Conservation (phyloP, 768 basidiomycete species). For the Lyophyllum decastes region DNA sequence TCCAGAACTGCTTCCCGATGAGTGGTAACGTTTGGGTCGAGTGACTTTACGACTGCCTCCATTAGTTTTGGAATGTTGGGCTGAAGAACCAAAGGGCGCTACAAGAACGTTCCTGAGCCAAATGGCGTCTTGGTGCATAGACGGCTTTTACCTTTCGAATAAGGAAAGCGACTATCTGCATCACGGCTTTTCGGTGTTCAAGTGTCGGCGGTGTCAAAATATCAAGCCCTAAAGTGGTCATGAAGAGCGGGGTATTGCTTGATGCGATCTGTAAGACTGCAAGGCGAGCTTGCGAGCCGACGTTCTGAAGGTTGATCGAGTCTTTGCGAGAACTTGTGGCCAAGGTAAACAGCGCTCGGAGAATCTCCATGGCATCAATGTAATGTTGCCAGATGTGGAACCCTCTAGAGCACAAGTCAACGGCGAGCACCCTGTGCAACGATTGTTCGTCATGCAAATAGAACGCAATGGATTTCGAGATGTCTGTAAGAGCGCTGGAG, state of each 20-base stretch:
- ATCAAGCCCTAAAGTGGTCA: conserved; percentile 90
- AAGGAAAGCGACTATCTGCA: conserved; percentile 92
- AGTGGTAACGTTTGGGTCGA: conserved; percentile 84
- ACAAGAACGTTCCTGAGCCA: not conserved
- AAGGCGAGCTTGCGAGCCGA: conserved; percentile 74
- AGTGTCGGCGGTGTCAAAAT: conserved; percentile 76
- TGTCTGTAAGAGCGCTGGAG: conserved; percentile 73
- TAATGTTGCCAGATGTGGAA: conserved; percentile 96
- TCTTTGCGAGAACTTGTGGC: conserved; percentile 76
- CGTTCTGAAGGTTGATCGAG: conserved; percentile 64
- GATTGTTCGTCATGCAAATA: conserved; percentile 78
- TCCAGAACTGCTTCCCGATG: conserved; percentile 85
- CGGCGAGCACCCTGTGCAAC: conserved; percentile 68
- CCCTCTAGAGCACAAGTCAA: conserved; percentile 89
- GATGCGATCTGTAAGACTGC: conserved; percentile 87
- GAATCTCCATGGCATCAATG: conserved; percentile 84
- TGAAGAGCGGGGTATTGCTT: conserved; percentile 84
- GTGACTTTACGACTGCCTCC: conserved; percentile 94
- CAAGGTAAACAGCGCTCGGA: conserved; percentile 80
- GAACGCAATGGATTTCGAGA: conserved; percentile 78
- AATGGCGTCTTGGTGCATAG: not conserved
- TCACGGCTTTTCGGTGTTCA: conserved; percentile 81
- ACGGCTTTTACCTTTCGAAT: conserved; percentile 72
- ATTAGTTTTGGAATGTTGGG: conserved; percentile 82
- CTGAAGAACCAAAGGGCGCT: conserved; percentile 86